Evolutionary conservation across 495 filamentous ascomycete genomes (phyloP), one percentile per base, ranked within the genome.

Genomic region (Astrothelium macrocarpum): DNA sequence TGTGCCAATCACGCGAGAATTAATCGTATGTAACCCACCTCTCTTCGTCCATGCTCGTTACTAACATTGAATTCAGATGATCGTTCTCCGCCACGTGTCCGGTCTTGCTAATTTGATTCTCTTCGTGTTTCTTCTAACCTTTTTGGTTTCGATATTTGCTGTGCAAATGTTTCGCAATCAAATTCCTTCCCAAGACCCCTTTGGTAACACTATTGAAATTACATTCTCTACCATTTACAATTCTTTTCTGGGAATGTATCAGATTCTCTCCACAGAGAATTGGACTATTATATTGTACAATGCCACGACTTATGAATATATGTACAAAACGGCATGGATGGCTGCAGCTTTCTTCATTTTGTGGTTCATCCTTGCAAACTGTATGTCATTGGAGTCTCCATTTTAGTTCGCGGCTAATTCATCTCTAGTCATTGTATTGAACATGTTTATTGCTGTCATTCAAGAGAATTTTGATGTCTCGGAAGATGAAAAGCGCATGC

Each of bases 391-490:
- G 25, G 2, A 12, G 9, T 3, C 10, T 42, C 49, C 46, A 14
- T 43, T 59, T 43, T 14, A n/a, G 25, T 14, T 45, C 11, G 14
- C 16, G 62, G 32, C 61, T 64, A 42, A 67, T 39, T 59, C 23
- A 14, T 53, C 14, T 23, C 25, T 49, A 69, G 67, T 97, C 72
- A 96, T 99, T 77, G 83, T 97, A 53, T 78, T 99, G 79, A 99
- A 96, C 72, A 99, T 99, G 94, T 99, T 99, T 77, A 99, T 99
- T 89, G 94, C 94, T 77, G 94, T 99, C 77, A 97, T 99, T 64
- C 94, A 99, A 74, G 94, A 99, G 73, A 99, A 95, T 72, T 99
- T 99, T 72, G 94, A 99, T 76, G 91, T 99, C n/a, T 92, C 91
- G 9, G 94, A 99, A 74, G 95, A 99, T 70, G 90, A 97, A 75